Conservation (phyloP, 495 filamentous ascomycete species). For the Tuber aestivum region DNA sequence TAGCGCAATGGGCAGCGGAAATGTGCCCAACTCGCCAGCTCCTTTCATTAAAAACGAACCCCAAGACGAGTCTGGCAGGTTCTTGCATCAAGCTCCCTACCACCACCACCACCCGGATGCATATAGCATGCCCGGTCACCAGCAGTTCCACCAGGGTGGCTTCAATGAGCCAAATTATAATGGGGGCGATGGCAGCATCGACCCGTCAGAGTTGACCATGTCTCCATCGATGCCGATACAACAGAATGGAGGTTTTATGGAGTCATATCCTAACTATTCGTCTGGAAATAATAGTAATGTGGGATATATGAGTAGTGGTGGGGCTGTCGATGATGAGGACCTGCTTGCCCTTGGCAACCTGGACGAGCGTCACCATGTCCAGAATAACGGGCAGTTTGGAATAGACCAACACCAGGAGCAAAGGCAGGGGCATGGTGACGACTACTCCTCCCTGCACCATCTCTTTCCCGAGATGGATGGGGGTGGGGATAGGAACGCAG, state of each 20-base stretch:
- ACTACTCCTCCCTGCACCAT: slow-evolving; percentile 28
- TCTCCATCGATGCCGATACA: slow-evolving; percentile 45
- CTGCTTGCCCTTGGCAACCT: slow-evolving; percentile 33
- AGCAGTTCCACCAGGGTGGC: slow-evolving; percentile 60
- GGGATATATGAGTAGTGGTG: slow-evolving; percentile 28
- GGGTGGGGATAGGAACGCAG: slow-evolving; percentile 19
- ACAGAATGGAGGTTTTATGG: slow-evolving; percentile 41
- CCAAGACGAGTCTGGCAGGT: slow-evolving; percentile 53
- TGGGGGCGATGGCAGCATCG: slow-evolving; percentile 57
- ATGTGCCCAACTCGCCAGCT: slow-evolving; percentile 47
- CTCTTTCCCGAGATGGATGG: slow-evolving; percentile 32
- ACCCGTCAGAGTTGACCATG: slow-evolving; percentile 82
- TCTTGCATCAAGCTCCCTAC: slow-evolving; percentile 44
- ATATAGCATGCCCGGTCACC: slow-evolving; percentile 55
- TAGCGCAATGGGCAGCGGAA: slow-evolving; percentile 19
- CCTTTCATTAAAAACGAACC: slow-evolving; percentile 76
- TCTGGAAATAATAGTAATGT: slow-evolving; percentile 28
- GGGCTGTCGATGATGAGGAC: slow-evolving; percentile 37
- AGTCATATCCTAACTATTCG: slow-evolving; percentile 32
- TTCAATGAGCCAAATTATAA: slow-evolving; percentile 49
- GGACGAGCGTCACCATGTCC: slow-evolving; percentile 22
- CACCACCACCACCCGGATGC: slow-evolving; percentile 39
- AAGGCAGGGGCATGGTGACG: slow-evolving; percentile 18
- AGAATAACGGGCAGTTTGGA: slow-evolving; percentile 31
- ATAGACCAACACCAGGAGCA: slow-evolving; percentile 29